Evolutionary conservation across 2,329 filamentous ascomycete genomes (phyloP), one percentile per base, ranked within the genome.

Genomic region (Scedosporium boydii): DNA sequence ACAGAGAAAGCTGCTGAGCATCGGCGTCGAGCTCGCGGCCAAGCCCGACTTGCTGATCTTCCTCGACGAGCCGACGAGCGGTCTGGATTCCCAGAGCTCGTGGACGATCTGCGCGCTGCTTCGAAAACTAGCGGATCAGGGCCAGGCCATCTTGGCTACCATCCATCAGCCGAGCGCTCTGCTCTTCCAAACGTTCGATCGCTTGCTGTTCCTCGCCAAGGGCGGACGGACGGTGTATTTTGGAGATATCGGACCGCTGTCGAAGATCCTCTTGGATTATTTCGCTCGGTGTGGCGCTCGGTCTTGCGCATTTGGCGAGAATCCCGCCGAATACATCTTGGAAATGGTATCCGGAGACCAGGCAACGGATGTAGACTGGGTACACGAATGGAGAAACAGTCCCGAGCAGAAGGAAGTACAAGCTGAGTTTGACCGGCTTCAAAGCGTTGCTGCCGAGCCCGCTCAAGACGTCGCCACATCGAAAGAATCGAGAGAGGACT

Each of bases 81-180:
- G 84, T 64, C 77, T 87, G 10, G 84, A 86, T 68, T 77, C 75
- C 1, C 78, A 85, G 77, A 85, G 81, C 46, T 86, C 87, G 5
- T 90, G 87, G 77, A 87, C 88, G 69, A 90, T 90, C 63, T 82
- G 88, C 21, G 83, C 86, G 23, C 87, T 90, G 71, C 75, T 91
- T 6, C 82, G 84, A 61, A 90, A 89, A 66, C 78, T 88, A 1
- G 78, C 83, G 2, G 73, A 80, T 61, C 74, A 72, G 3, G 79
- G 79, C 6, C 80, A 82, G 66, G 77, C 80, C 9, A 74, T 82
- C 12, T 68, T 82, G 0, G 79, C 77, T 60, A 82, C 80, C 1
- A 80, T 82, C 41, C 80, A 82, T 68, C 80, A 82, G 65, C 80
- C 80, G 1, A 76, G 73, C 3, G 75, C 77, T 4, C 69, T 75